phyloP scores from a whole-genome alignment of 768 basidiomycete species.

The Hygrocybe punicea region DNA sequence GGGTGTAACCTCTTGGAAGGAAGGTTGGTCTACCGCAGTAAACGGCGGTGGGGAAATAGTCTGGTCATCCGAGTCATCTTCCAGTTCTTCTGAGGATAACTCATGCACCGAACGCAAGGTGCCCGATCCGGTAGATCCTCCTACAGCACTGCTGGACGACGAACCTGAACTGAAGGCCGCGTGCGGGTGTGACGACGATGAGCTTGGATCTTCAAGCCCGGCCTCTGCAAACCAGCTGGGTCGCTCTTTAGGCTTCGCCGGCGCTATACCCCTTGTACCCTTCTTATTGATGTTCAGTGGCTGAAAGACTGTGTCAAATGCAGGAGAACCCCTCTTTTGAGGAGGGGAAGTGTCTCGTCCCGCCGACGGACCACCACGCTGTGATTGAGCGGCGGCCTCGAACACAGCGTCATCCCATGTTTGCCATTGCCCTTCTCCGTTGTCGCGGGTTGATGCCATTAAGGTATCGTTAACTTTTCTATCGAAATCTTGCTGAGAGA shows the following conservation, averaged over 20 bases:
- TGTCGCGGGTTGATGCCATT: slow-evolving; percentile 32
- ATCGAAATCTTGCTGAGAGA: slow-evolving; percentile 49
- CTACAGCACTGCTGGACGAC: not conserved
- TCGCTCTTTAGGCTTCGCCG: slow-evolving; percentile 15
- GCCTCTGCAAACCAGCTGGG: slow-evolving; percentile 25
- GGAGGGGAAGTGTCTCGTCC: slow-evolving; percentile 6
- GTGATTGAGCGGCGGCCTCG: slow-evolving; percentile 29
- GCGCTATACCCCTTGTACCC: not conserved
- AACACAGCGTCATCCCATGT: slow-evolving; percentile 46
- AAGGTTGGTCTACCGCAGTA: slow-evolving; percentile 30
- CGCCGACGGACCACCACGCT: slow-evolving; percentile 2
- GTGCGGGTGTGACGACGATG: not conserved
- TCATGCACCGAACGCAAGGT: slow-evolving; percentile 4
- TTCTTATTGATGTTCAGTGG: slow-evolving; percentile 40
- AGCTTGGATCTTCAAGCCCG: slow-evolving; percentile 14
- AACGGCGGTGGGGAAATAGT: slow-evolving; percentile 41
- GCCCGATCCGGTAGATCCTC: not conserved
- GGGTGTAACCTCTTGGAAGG: slow-evolving; percentile 29
- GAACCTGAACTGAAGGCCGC: not conserved
- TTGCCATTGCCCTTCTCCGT: slow-evolving; percentile 44
- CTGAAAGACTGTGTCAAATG: slow-evolving; percentile 16
- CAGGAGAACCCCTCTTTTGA: not conserved
- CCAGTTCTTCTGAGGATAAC: slow-evolving; percentile 17
- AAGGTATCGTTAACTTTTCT: slow-evolving; percentile 47
- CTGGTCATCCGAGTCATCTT: slow-evolving; percentile 25